Conservation (phyloP, 2,329 filamentous ascomycete species). For the Chaetomium sp. region DNA sequence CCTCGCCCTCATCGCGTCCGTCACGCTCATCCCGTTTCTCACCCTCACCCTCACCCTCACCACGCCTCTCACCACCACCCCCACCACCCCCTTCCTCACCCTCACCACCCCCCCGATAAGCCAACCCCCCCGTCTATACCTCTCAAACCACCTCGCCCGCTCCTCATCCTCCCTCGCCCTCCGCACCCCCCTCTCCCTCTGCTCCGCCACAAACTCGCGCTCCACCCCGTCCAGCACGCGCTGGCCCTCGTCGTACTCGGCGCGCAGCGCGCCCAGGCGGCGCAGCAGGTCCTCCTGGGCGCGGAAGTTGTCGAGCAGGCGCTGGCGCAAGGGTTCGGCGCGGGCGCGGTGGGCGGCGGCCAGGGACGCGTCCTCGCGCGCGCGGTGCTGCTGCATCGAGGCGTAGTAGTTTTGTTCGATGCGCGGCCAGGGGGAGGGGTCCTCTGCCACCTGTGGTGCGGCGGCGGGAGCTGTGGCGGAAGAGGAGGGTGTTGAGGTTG, state of each 20-base stretch:
- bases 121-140: conserved; percentile 22
- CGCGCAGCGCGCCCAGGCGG: conserved; percentile 15
- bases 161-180: conserved; percentile 20
- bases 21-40: neutral
- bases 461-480: neutral
- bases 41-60: too few species aligned
- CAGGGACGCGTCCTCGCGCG: conserved; percentile 38
- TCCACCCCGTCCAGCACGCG: conserved; percentile 6
- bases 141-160: conserved; percentile 23
- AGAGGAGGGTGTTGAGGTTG: neutral
- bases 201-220: neutral
- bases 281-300: conserved; percentile 33
- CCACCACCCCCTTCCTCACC: too few species aligned
- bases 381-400: conserved; percentile 28
- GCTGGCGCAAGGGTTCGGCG: conserved; percentile 2
- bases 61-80: neutral
- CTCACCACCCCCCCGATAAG: conserved; percentile 8
- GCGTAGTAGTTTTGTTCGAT: conserved; percentile 42
- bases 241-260: conserved; percentile 3
- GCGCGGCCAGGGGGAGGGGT: conserved; percentile 43
- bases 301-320: conserved; percentile 37
- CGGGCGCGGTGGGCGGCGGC: conserved; percentile 40
- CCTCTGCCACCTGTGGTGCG: too few species aligned
- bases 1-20: neutral
- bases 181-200: neutral